Evolutionary conservation across 495 filamentous ascomycete genomes (phyloP), one percentile per base, ranked within the genome.

Genomic region (Penicillium silybi): DNA sequence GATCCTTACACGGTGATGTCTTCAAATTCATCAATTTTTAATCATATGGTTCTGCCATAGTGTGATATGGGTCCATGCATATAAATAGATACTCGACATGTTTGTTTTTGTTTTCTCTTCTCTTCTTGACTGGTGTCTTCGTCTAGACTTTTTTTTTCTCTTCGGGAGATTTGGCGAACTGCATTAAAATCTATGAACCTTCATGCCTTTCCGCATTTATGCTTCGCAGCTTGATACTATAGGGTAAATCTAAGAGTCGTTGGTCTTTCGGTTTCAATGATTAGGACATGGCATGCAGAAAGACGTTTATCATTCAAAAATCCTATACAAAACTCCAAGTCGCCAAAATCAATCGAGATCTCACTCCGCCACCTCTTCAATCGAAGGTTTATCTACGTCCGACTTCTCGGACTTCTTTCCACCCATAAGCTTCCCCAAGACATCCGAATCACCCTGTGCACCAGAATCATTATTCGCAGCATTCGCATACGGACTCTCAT

Each of bases 391-490:
- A 17, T 64, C 57, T n/a, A 61, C 52, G 25, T 58, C 46, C 13
- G 43, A 48, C 37, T 68, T 53, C 18, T 58, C 46, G 10, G 43
- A 48, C 37, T 68, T 53, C 20, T 63, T 65, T 9, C 66, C 65
- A 1, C 72, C 74, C 73, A 77, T 72, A 37, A 76, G 56, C 41
- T 57, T 65, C 19, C 64, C 67, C 59, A 76, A 44, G 23, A 75
- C 61, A 47, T 71, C 61, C 20, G 69, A 63, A n/a, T 72, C 66
- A 18, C 50, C 56, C 44, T 55, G 46, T 3, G 37, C 37, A 39
- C 59, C 50, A 10, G 53, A 18, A 22, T 56, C 46, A 13, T 56
- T 45, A 8, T 41, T 53, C 13, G 34, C 22, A n/a, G 20, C 32
- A 17, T 35, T 32, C 16, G 18, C 40, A 16, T 53, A 35, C 8